Evolutionary conservation across 129 eudicot species (phyloP).

Genomic region (Scalesia atractyloides): DNA sequence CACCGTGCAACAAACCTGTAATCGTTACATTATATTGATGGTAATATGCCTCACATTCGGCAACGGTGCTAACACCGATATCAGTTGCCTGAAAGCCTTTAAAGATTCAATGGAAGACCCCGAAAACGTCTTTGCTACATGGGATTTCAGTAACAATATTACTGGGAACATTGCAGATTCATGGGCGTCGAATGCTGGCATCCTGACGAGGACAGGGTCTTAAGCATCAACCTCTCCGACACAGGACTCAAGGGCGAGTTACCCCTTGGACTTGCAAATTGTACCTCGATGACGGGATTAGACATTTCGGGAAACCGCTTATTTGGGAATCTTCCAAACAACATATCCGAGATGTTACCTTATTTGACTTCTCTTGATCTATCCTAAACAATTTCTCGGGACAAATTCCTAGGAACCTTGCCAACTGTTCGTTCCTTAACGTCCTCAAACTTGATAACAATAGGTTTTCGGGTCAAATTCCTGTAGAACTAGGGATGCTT

Average conservation of each 20-base stretch:
- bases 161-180: conserved; percentile 63
- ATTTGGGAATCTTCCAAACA: conserved; percentile 47
- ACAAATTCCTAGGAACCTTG: conserved; percentile 48
- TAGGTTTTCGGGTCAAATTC: conserved; percentile 58
- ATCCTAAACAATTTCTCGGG: conserved; percentile 63
- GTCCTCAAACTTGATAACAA: conserved; percentile 50
- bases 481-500: conserved; percentile 34
- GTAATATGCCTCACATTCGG: conserved; percentile 7
- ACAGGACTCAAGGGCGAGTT: conserved; percentile 60
- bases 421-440: conserved; percentile 60
- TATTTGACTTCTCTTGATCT: conserved; percentile 60
- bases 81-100: conserved; percentile 53
- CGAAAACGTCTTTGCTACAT: conserved; percentile 33
- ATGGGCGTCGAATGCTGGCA: conserved; percentile 68
- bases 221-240: conserved; percentile 47
- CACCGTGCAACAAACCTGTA: neutral
- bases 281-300: conserved; percentile 53
- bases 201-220: conserved; percentile 46
- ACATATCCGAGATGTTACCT: conserved; percentile 40
- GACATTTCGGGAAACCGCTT: conserved; percentile 62
- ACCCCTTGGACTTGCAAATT: conserved; percentile 48
- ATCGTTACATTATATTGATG: neutral
- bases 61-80: conserved; percentile 40
- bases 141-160: conserved; percentile 48
- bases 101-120: conserved; percentile 56